phyloP scores from a whole-genome alignment of 1,284 basidiomycete genomes.

The Fistulinella cinereoalba region DNA sequence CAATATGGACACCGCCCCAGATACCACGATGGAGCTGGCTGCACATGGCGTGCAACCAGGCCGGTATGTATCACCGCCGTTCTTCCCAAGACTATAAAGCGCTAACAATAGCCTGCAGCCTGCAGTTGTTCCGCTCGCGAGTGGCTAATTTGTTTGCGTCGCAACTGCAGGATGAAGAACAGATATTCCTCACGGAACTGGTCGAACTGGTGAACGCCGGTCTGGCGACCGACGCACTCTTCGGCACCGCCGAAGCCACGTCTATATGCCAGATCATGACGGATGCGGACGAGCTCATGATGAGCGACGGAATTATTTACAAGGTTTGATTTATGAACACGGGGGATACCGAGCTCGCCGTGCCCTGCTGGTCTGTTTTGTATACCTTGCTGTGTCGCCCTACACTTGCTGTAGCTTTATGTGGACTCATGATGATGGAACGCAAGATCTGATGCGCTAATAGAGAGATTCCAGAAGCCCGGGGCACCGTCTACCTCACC shows the following conservation, averaged over 20 bases:
- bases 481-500: background rate
- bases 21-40: conserved; percentile 33
- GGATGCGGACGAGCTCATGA: conserved; percentile 84
- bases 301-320: conserved; percentile 78
- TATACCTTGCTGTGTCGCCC: conserved; percentile 11
- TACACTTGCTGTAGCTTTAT: no score
- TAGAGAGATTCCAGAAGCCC: no score
- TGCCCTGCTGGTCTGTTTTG: background rate
- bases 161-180: conserved; percentile 71
- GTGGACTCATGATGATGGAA: no score
- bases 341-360: conserved; percentile 1
- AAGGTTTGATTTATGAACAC: conserved; percentile 46
- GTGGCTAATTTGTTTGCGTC: conserved; percentile 71
- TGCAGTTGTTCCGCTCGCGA: conserved; percentile 75
- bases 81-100: background rate
- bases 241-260: conserved; percentile 79
- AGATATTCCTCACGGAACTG: conserved; percentile 68
- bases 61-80: conserved; percentile 43
- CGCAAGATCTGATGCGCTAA: no score
- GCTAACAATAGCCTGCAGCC: conserved; percentile 39
- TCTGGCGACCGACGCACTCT: conserved; percentile 64
- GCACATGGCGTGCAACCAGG: conserved; percentile 48
- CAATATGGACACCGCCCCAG: conserved; percentile 53
- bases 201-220: conserved; percentile 81
- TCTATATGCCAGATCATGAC: conserved; percentile 77